phyloP scores from a whole-genome alignment of 2,329 filamentous ascomycete genomes.

The Phaeoacremonium minimum region DNA sequence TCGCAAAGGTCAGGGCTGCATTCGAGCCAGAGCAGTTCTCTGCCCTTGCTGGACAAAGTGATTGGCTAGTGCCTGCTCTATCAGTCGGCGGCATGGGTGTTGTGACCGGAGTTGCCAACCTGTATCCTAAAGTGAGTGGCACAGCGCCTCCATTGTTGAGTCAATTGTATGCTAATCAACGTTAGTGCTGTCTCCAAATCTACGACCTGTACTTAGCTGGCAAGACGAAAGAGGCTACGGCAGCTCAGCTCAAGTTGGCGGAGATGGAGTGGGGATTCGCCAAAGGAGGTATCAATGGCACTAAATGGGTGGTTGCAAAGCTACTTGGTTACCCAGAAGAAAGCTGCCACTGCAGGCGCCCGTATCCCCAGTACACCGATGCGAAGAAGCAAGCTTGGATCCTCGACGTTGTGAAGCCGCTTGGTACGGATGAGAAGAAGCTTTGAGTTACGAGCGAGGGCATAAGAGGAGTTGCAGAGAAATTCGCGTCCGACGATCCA shows the following conservation, averaged over 20 bases:
- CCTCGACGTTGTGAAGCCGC: slow-evolving; percentile 9
- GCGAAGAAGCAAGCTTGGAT: slow-evolving; percentile 41
- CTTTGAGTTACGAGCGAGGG: too few species aligned
- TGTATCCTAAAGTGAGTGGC: slow-evolving; percentile 40
- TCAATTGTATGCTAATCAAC: slow-evolving; percentile 31
- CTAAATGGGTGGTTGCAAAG: slow-evolving; percentile 55
- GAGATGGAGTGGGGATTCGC: slow-evolving; percentile 52
- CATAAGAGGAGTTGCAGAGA: too few species aligned
- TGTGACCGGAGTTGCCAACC: slow-evolving; percentile 57
- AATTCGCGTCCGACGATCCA: too few species aligned
- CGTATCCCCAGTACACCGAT: slow-evolving; percentile 45
- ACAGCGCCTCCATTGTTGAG: slow-evolving; percentile 22
- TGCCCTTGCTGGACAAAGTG: slow-evolving; percentile 65
- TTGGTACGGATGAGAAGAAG: slow-evolving; percentile 12
- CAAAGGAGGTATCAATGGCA: slow-evolving; percentile 57
- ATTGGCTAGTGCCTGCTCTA: slow-evolving; percentile 60
- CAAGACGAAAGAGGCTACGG: slow-evolving; percentile 40
- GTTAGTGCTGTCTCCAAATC: slow-evolving; percentile 36
- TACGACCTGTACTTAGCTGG: slow-evolving; percentile 43
- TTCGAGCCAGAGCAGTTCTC: slow-evolving; percentile 54
- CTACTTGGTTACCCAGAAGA: slow-evolving; percentile 44
- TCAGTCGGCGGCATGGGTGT: slow-evolving; percentile 51
- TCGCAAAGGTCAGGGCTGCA: slow-evolving; percentile 48
- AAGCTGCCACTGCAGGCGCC: slow-evolving; percentile 47
- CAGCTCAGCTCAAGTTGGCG: slow-evolving; percentile 45